Evolutionary conservation across 2,329 filamentous ascomycete species (phyloP), one percentile per base, ranked within the genome.

Genomic region (Dactylellina parvicollis): DNA sequence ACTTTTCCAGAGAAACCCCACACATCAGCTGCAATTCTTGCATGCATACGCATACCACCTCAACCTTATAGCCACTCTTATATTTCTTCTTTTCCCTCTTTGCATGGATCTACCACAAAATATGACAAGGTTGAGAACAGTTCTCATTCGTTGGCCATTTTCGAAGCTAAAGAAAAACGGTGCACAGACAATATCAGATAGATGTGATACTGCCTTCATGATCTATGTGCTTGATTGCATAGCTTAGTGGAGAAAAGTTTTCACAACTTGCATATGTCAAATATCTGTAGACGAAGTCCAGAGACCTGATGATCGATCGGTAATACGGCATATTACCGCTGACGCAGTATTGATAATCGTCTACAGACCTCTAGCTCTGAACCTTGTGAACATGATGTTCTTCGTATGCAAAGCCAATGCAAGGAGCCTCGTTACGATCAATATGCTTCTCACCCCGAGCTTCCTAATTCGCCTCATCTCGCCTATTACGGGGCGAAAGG

Each of bases 261-360:
- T n/a, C 30, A 32, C 12, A 20, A 22, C 52, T 28, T 56, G 52
- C 52, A 56, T 40, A 38, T 40, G 32, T n/a, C 20, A 42, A 38
- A 18, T 20, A 34, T 38, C 28, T 20, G 30, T 42, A 12, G 20
- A 56, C 34, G 32, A 55, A 18, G 4, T 55, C 9, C 14, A 55
- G 1, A n/a, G 50, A 18, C 32, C 20, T 26, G 10, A 20, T n/a
- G n/a, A n/a, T 32, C 7, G 12, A 42, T 56, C 52, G 52, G 52
- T 56, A 42, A 42, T 56, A 42, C 52, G 52, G 52, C 52, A 56
- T n/a, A n/a, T n/a, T n/a, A n/a, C n/a, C n/a, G n/a, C n/a, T n/a
- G n/a, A n/a, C 16, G 26, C 1, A 9, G 16, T 42, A 38, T 42
- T 56, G 52, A 56, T 56, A 40, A 42, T 54, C 49, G 3, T 54